phyloP scores from a whole-genome alignment of 116 monocot genomes.

The Cymodocea nodosa region DNA sequence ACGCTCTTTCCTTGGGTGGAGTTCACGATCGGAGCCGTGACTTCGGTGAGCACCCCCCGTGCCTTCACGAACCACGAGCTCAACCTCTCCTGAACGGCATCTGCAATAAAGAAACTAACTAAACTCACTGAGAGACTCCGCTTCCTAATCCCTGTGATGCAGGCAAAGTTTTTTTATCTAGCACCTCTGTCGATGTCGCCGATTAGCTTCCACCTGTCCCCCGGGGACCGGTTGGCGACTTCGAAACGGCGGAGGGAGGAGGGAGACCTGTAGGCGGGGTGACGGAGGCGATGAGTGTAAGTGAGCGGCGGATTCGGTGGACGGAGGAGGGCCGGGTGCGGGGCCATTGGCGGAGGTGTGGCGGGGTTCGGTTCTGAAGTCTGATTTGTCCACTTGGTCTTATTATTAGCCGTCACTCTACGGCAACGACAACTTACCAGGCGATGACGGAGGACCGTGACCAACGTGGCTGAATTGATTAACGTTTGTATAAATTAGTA shows the following conservation, averaged over 20 bases:
- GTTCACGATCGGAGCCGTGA: slow-evolving; percentile 44
- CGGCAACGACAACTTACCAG: too few species aligned
- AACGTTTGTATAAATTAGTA: too few species aligned
- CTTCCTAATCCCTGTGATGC: background rate
- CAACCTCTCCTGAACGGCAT: slow-evolving; percentile 41
- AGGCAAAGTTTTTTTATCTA: background rate
- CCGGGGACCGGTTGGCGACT: background rate
- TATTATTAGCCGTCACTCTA: too few species aligned
- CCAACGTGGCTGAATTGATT: too few species aligned
- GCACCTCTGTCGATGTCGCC: slow-evolving; percentile 1
- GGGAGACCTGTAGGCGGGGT: too few species aligned
- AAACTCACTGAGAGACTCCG: background rate
- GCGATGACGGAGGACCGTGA: too few species aligned
- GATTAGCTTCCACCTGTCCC: slow-evolving; percentile 4
- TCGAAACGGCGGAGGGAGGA: background rate
- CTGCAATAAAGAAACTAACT: slow-evolving; percentile 5
- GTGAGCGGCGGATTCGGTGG: background rate
- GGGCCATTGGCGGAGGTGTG: background rate
- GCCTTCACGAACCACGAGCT: slow-evolving; percentile 64
- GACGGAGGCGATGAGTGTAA: background rate
- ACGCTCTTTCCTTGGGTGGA: slow-evolving; percentile 10
- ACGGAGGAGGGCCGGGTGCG: background rate
- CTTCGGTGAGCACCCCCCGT: slow-evolving; percentile 34
- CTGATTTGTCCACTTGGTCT: too few species aligned
- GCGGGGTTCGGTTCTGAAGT: too few species aligned